Base-by-base conservation (phyloP, 192 early-diverging fungal species). In the Pilaira anomala region DNA sequence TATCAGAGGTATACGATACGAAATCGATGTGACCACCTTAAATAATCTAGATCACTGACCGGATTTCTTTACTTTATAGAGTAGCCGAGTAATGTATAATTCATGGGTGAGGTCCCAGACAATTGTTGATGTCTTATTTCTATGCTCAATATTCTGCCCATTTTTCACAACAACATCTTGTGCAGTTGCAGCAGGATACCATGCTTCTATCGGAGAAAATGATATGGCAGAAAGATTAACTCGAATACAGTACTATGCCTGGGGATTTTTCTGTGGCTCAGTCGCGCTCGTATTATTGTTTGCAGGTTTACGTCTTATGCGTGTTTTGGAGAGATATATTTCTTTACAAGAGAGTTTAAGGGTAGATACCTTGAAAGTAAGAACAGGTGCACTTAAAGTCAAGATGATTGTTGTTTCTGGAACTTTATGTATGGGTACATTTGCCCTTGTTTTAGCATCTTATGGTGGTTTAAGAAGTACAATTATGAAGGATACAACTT, bases 331-430 rank as follows among this genome's bases (percentile, higher is more conserved):
- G 8, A 58, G 41, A 22, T 33, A 58, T 25, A 40, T 58, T 24
- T 19, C 14, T 24, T 13, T n/a, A 22, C 56, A 42, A 58, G 21
- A 28, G 0, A 12, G 41, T 26, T 39, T 58, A 36, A 39, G 56
- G 25, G 22, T 41, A 21, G 36, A 58, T 22, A 42, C 19, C 3
- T 22, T 19, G 19, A 58, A 42, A 7, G 22, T 58, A 28, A 58
- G 22, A 58, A 58, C 56, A 14, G 39, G 56, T 7, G 22, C 40
- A 16, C 22, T 58, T 19, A 58, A 58, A 24, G 56, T 58, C 16
- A 58, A 41, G 7, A 26, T 58, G 33, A 58, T 58, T 24, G 40
- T 58, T 7, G 18, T 40, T 19, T 19, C 33, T 40, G 56, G 56
- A 41, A 42, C 19, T 25, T 40, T 33, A 13, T 36, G 33, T 14